Evolutionary conservation across 1,139 yeast genomes (phyloP).

Genomic region (Blastobotrys proliferans): DNA sequence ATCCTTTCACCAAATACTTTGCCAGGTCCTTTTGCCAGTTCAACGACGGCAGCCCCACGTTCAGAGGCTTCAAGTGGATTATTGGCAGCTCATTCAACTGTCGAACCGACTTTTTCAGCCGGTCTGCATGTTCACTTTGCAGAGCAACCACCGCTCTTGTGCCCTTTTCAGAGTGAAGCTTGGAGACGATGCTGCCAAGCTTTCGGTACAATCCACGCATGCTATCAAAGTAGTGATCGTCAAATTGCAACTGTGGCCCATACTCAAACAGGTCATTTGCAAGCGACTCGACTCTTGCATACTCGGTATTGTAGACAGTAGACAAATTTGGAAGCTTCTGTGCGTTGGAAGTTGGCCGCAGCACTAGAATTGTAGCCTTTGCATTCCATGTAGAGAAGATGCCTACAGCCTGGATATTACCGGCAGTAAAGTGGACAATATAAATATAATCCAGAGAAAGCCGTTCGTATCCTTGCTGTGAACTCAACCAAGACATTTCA

Average conservation of each 20-base stretch:
- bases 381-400: slow-evolving; percentile 65
- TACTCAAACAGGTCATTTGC: slow-evolving; percentile 28
- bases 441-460: slow-evolving; percentile 58
- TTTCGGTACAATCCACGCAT: slow-evolving; percentile 26
- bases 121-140: slow-evolving; percentile 62
- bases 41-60: slow-evolving; percentile 60
- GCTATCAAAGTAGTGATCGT: slow-evolving; percentile 18
- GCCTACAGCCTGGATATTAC: slow-evolving; percentile 71
- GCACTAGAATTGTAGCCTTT: slow-evolving; percentile 50
- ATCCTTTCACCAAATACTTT: slow-evolving; percentile 65
- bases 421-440: slow-evolving; percentile 66
- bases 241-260: slow-evolving; percentile 24
- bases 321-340: slow-evolving; percentile 59
- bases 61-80: slow-evolving; percentile 53
- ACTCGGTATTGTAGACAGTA: slow-evolving; percentile 46
- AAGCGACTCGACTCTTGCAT: slow-evolving; percentile 7
- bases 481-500: slow-evolving; percentile 48
- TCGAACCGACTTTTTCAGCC: slow-evolving; percentile 31
- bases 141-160: slow-evolving; percentile 62
- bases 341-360: slow-evolving; percentile 67
- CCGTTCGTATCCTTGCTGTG: slow-evolving; percentile 32
- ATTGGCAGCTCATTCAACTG: slow-evolving; percentile 55
- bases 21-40: slow-evolving; percentile 83
- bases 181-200: slow-evolving; percentile 43
- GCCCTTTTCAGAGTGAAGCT: slow-evolving; percentile 64